Conservation (phyloP, 306 rosid species). For the Sechiopsis laciniata region DNA sequence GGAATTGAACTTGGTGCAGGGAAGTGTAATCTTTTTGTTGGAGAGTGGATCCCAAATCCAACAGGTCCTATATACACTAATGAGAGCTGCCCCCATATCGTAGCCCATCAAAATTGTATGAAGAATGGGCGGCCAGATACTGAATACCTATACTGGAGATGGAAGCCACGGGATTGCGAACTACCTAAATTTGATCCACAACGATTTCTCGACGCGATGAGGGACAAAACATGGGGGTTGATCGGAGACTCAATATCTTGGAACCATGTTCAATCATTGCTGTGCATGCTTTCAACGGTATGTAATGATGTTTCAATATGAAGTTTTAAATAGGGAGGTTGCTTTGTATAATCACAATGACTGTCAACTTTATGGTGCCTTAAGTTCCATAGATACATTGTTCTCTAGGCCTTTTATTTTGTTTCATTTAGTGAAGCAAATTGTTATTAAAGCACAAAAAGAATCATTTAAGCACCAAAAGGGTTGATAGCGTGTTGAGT, state of each 20-base stretch:
- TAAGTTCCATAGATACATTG: not conserved
- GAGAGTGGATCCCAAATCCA: constrained; percentile 74
- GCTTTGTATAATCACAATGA: not conserved
- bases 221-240: constrained; percentile 73
- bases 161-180: constrained; percentile 73
- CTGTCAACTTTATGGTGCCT: constrained; percentile 4
- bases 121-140: constrained; percentile 78
- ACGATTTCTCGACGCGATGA: constrained; percentile 65
- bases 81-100: constrained; percentile 65
- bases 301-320: constrained; percentile 18
- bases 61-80: constrained; percentile 62
- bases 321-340: constrained; percentile 6
- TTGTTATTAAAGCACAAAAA: not conserved
- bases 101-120: constrained; percentile 77
- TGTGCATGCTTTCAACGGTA: constrained; percentile 87
- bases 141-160: constrained; percentile 66
- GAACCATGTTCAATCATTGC: constrained; percentile 83
- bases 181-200: constrained; percentile 52
- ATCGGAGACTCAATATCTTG: constrained; percentile 93
- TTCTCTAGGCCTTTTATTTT: not conserved
- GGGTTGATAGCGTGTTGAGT: too few species aligned
- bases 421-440: not conserved
- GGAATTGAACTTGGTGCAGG: constrained; percentile 32
- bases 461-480: not conserved
- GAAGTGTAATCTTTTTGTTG: constrained; percentile 61